A percentile compares a stretch with the other conserved stretches of the same genome.
These are phyloP conservation scores for Acanthamoeba castellanii DNA, from an alignment of 208 protist genomes.

Conservation along the genomic window DNA sequence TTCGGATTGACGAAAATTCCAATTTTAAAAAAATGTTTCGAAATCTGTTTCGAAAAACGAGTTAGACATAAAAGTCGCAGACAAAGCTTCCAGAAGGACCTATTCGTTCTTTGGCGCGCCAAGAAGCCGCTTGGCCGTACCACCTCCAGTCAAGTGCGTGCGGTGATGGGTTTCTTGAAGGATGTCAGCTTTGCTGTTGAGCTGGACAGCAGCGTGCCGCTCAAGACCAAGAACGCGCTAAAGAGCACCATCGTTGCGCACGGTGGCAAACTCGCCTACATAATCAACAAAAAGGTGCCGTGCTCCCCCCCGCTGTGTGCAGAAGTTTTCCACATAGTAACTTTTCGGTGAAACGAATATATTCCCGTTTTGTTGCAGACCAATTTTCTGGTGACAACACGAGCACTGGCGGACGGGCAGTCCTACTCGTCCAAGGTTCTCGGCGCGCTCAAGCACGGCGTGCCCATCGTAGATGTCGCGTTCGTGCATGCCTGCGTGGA, in stretches of 20 bases:
- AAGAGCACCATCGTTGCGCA: not conserved
- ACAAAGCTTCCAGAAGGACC: no score
- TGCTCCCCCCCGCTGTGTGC: not conserved
- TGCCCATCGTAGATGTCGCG: not conserved
- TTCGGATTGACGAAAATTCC: not conserved
- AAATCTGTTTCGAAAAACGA: no score
- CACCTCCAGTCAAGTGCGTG: not conserved
- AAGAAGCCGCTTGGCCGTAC: no score
- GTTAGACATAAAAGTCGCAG: no score
- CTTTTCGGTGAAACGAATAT: not conserved
- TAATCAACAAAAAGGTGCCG: not conserved
- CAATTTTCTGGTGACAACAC: not conserved
- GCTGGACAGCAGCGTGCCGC: conserved; percentile 13
- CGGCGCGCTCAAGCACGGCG: conserved; percentile 4
- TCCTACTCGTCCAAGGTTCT: conserved; percentile 7
- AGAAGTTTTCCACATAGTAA: not conserved
- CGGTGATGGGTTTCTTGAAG: not conserved
- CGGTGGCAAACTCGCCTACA: not conserved
- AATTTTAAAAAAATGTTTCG: not conserved
- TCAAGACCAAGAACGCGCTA: not conserved
- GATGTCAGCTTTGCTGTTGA: conserved; percentile 1
- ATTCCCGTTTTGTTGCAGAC: not conserved
- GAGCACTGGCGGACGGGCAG: not conserved
- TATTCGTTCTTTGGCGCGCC: no score
- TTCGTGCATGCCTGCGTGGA: conserved; percentile 40